Conservation (phyloP, 768 basidiomycete genomes). For the Naganishia kalamii region DNA sequence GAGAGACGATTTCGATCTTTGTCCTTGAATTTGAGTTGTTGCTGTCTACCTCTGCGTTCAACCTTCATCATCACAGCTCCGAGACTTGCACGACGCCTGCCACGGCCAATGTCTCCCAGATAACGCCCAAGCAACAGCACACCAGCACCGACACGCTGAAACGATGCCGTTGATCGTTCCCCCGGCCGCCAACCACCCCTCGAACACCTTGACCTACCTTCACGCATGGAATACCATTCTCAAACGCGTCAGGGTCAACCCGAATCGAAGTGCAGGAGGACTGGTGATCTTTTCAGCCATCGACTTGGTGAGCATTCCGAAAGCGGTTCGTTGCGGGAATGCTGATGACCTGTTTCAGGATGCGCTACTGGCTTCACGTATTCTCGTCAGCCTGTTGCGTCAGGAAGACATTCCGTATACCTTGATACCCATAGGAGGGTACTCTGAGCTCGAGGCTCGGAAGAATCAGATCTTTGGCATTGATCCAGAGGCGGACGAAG, state of each 20-base stretch:
- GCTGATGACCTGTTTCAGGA: slow-evolving; percentile 49
- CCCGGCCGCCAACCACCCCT: slow-evolving; percentile 36
- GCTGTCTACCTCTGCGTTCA: too few species aligned
- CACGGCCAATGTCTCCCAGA: not conserved
- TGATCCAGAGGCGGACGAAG: slow-evolving; percentile 29
- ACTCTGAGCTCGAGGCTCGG: slow-evolving; percentile 64
- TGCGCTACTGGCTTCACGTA: slow-evolving; percentile 80
- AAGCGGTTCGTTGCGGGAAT: not conserved
- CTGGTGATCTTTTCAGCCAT: slow-evolving; percentile 43
- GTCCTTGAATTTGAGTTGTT: too few species aligned
- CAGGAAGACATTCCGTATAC: slow-evolving; percentile 91
- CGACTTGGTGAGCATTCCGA: slow-evolving; percentile 34
- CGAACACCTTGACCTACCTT: slow-evolving; percentile 39
- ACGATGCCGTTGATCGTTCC: slow-evolving; percentile 44
- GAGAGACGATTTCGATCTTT: too few species aligned
- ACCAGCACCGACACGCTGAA: not conserved
- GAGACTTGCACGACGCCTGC: not conserved
- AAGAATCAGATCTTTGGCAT: slow-evolving; percentile 62
- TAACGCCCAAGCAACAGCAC: not conserved
- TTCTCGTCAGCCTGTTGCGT: slow-evolving; percentile 80
- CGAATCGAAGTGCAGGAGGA: slow-evolving; percentile 37
- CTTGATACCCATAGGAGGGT: slow-evolving; percentile 80
- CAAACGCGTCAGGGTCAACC: slow-evolving; percentile 34
- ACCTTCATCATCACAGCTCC: too few species aligned
- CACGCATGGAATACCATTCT: slow-evolving; percentile 44